Base-by-base conservation (phyloP, 352 stramenopile genomes). In the Globisporangium spiculum region DNA sequence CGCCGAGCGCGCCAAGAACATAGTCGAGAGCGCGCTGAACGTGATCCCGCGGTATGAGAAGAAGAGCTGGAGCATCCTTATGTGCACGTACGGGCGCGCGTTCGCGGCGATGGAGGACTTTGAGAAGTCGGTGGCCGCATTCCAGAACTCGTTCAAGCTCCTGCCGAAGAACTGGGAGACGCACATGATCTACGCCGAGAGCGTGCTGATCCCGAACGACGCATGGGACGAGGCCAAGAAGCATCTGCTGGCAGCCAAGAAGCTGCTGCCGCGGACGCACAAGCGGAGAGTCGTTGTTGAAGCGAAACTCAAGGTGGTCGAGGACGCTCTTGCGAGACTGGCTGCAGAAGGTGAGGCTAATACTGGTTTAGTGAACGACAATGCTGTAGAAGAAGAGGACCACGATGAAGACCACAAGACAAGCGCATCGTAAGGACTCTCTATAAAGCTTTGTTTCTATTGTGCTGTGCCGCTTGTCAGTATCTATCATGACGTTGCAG, bases 101-200 rank as follows among this genome's bases (percentile, higher is more conserved):
- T 92, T 91, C 63, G 85, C 85, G 60, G 81, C 76, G 20, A 61
- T 91, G 60, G 81, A 76, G 10, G 86, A 94, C 67, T 90, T 77
- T 36, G 75, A 94, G 26, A 84, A 93, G 62, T 81, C 86, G 3
- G 85, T 93, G n/a, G 76, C 74, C 22, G 86, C 88, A 16, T 96
- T 94, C 71, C 77, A 93, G 67, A 79, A 83, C 7, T 93, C 88
- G 56, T 94, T 96, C 68, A 89, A 91, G 67, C 73, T 93, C 16
- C 64, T 76, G 60, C 77, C 82, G 20, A 91, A 88, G 71, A 96
- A 94, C 73, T 90, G 79, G 70, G 84, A 93, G 73, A 94, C 88
- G 48, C 86, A 96, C 70, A 68, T 93, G 71, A 92, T 94, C 63
- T 93, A 94, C 68, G 85, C 87, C 38, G 86, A 94, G 65, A 85